Conservation (phyloP, 257 asterid genomes). For the Solanum peruvianum region DNA sequence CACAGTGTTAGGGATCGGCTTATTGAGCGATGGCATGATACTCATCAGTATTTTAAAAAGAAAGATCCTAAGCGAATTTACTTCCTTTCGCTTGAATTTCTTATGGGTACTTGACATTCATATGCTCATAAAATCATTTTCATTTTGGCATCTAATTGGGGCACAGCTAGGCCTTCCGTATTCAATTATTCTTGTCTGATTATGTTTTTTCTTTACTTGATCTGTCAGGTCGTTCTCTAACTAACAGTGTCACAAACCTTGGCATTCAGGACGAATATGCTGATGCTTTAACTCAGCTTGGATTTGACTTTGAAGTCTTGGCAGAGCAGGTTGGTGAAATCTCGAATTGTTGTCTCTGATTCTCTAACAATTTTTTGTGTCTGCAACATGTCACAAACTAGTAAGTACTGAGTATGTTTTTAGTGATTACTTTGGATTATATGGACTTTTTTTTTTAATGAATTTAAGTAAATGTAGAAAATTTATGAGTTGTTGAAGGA, state of each 20-base stretch:
- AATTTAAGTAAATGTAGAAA: background rate
- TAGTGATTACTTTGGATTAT: background rate
- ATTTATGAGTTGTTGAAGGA: background rate
- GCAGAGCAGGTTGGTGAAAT: constrained; percentile 36
- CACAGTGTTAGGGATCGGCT: constrained; percentile 42
- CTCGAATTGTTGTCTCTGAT: background rate
- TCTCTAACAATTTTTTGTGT: background rate
- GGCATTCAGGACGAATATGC: constrained; percentile 39
- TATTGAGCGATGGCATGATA: constrained; percentile 51
- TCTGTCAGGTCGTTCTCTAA: constrained; percentile 33
- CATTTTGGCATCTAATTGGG: background rate
- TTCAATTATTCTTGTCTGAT: background rate
- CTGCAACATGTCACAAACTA: background rate
- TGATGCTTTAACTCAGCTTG: constrained; percentile 38
- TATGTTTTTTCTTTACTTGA: background rate
- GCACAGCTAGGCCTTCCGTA: background rate
- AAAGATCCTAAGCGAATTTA: constrained; percentile 42
- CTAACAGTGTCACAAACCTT: constrained; percentile 43
- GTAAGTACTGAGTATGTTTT: background rate
- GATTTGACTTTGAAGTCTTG: constrained; percentile 42
- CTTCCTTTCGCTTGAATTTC: constrained; percentile 46
- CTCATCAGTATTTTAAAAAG: constrained; percentile 32
- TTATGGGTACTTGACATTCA: constrained; percentile 26
- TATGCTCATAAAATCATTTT: background rate
- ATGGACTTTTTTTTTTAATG: background rate